Conservation (phyloP, 139 green algal species). For the Tetraselmis chui region DNA sequence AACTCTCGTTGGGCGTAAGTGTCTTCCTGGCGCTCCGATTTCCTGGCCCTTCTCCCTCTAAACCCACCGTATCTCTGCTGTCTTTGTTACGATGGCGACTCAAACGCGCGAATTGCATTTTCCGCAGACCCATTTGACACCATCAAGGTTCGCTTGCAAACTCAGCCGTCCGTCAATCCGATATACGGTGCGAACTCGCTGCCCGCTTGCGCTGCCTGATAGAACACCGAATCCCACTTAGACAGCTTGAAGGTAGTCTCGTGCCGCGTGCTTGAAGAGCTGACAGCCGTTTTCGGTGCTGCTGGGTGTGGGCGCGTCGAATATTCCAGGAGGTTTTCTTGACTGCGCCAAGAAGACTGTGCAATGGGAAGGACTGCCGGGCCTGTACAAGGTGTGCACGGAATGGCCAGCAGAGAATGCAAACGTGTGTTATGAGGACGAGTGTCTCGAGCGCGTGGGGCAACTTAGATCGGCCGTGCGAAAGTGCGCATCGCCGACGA, state of each 20-base stretch:
- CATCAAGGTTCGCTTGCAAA: constrained; percentile 89
- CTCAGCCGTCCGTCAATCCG: constrained; percentile 73
- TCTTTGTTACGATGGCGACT: background rate
- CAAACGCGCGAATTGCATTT: background rate
- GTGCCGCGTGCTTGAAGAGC: background rate
- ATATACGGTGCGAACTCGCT: constrained; percentile 71
- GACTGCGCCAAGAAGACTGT: constrained; percentile 88
- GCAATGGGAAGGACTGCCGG: constrained; percentile 76
- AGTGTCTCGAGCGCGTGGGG: no score
- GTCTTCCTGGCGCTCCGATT: constrained; percentile 58
- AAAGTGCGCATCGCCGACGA: no score
- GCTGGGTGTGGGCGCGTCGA: background rate
- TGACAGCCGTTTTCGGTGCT: background rate
- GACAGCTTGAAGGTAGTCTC: background rate
- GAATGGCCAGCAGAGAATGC: no score
- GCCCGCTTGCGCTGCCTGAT: background rate
- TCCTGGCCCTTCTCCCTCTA: background rate
- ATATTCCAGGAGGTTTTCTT: constrained; percentile 65
- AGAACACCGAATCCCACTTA: background rate
- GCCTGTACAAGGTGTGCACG: constrained; percentile 84
- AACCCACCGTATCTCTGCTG: background rate
- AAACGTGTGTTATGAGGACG: no score
- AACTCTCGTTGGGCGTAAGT: constrained; percentile 55
- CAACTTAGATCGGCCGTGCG: no score
- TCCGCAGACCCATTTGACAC: constrained; percentile 46